phyloP scores from a whole-genome alignment of 192 early-diverging fungal species.

The Entomortierella parvispora region DNA sequence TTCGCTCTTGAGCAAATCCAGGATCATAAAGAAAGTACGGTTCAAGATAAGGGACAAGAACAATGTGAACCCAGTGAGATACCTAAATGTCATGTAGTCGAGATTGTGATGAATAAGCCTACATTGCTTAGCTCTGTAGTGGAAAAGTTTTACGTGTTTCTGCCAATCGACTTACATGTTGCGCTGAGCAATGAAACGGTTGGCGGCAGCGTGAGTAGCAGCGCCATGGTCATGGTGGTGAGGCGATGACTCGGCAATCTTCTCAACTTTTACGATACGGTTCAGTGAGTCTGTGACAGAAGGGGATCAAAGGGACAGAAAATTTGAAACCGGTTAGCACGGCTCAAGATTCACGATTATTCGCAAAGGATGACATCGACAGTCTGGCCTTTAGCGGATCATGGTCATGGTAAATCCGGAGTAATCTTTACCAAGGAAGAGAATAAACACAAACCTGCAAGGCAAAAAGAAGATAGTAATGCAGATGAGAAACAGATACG shows the following conservation, averaged over 20 bases:
- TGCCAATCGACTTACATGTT: conserved; percentile 57
- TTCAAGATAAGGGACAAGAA: conserved; percentile 67
- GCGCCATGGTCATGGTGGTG: conserved; percentile 48
- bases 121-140: not conserved
- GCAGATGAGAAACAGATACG: not conserved
- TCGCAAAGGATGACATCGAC: not conserved
- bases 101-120: not conserved
- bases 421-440: conserved; percentile 68
- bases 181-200: conserved; percentile 67
- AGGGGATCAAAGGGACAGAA: not conserved
- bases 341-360: not conserved
- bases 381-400: not conserved
- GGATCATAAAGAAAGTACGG: conserved; percentile 62
- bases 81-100: conserved; percentile 49
- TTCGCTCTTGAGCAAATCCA: conserved; percentile 61
- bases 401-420: not conserved
- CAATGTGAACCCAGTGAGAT: conserved; percentile 66
- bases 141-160: not conserved
- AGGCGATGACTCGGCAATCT: conserved; percentile 23
- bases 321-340: not conserved
- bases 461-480: not conserved
- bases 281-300: conserved; percentile 59
- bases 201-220: conserved; percentile 53
- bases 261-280: conserved; percentile 51
- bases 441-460: conserved; percentile 60